Evolutionary conservation across 2,329 filamentous ascomycete genomes (phyloP).

Genomic region (Fusarium sp.): DNA sequence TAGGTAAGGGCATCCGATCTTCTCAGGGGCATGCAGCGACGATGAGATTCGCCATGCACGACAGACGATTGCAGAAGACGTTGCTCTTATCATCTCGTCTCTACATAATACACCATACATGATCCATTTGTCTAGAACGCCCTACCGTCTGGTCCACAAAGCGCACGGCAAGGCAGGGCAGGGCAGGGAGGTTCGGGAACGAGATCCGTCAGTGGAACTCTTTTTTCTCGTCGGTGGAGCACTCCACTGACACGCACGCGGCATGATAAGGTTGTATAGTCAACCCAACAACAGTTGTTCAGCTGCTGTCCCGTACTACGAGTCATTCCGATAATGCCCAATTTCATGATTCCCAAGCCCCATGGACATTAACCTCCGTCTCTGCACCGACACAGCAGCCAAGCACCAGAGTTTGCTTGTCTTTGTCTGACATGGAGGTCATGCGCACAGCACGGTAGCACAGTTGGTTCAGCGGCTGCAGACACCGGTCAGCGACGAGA

Average conservation of each 20-base stretch:
- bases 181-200: conserved; percentile 1
- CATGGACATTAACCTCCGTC: conserved; percentile 7
- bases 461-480: background rate
- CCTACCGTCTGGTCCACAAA: conserved; percentile 5
- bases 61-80: background rate
- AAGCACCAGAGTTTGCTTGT: background rate
- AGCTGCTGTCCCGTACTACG: background rate
- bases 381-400: background rate
- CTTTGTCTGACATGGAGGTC: background rate
- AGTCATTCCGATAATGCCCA: background rate
- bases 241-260: conserved; percentile 1
- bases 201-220: conserved; percentile 8
- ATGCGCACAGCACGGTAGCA: background rate
- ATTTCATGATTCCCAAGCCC: background rate
- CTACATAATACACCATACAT: background rate
- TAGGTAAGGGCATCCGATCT: background rate
- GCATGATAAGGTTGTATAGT: background rate
- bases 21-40: background rate
- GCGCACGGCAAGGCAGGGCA: background rate
- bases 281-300: background rate
- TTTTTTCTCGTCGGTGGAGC: background rate
- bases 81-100: background rate
- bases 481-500: background rate
- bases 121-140: too few relatives aligned
- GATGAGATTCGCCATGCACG: background rate